Evolutionary conservation across 768 basidiomycete species (phyloP), one percentile per base, ranked within the genome.

Genomic region (Boletales sp.): DNA sequence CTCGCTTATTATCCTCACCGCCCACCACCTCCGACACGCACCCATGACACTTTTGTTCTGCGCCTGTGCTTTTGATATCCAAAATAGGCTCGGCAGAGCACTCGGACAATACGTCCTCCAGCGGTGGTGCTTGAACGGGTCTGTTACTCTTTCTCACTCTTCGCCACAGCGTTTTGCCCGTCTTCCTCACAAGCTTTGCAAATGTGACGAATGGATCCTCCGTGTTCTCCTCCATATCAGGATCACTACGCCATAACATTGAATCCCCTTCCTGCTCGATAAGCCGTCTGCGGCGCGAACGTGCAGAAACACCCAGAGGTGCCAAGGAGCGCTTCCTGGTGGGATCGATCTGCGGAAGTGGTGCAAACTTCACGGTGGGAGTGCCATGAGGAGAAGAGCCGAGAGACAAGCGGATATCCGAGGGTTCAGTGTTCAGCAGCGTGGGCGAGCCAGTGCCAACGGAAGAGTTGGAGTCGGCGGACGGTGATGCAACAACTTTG

Each of bases 271-370:
- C 63, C 45, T 63, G 62, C 14, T 50, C 50, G 27, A 51, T 40
- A n/a, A 11, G 40, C 9, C 29, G 55, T 48, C 29, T 65, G 56
- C 58, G 67, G 52, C 64, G 64, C 51, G 56, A 52, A 42, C 69
- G 67, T 15, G 76, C 80, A 30, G 81, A 75, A 52, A 81, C 75
- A 5, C 83, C 83, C 4, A 84, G 65, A 6, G 82, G 83, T 5
- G 71, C 68, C 34, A 70, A 61, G 6, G 74, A 79, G 18, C 75
- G 72, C 40, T 77, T 74, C 55, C 74, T 75, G 18, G 74, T 72
- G 3, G 78, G 77, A 17, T 73, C 78, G 2, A 75, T 62, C 49
- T 77, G 69, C 1, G 83, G 83, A 19, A 85, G 66, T 0, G 83
- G 83, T 1, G 83, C 83, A 47, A 85, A 85, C 53, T 72, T 77